These are phyloP conservation scores for Linnemannia hyalina DNA, from an alignment of 192 early-diverging fungal species.

Conservation along the genomic window DNA sequence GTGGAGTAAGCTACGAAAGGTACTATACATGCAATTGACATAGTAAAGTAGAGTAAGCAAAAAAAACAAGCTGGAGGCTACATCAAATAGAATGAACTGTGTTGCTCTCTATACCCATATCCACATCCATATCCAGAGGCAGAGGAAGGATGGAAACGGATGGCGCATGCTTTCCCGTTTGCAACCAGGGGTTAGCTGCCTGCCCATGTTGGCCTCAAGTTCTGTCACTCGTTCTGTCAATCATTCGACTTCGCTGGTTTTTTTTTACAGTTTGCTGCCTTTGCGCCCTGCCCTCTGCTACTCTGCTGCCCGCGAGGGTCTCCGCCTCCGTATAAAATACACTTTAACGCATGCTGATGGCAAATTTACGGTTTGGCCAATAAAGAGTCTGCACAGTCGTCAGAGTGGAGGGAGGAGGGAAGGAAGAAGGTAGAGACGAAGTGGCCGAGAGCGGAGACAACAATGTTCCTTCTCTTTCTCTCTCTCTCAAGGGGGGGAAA, in stretches of 20 bases:
- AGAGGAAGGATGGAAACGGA: neutral
- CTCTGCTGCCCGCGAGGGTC: neutral
- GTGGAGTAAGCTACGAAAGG: neutral
- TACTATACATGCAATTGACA: neutral
- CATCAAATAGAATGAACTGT: neutral
- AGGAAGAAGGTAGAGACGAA: too few relatives aligned
- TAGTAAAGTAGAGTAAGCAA: too few relatives aligned
- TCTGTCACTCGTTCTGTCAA: neutral
- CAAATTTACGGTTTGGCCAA: slow-evolving; percentile 3
- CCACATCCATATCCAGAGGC: too few relatives aligned
- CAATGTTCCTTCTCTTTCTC: too few relatives aligned
- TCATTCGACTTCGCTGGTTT: neutral
- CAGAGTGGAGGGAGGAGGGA: neutral
- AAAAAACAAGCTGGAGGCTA: neutral
- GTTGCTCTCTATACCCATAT: neutral
- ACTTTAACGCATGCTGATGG: too few relatives aligned
- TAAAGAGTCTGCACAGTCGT: neutral
- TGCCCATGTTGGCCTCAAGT: neutral
- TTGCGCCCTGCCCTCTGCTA: neutral
- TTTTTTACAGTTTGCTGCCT: neutral
- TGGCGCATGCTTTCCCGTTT: neutral
- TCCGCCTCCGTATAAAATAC: neutral
- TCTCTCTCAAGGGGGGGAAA: neutral
- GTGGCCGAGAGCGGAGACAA: too few relatives aligned
- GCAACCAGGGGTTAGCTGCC: neutral